A percentile compares a stretch with the other conserved stretches of the same genome.
Conservation (phyloP, 164 flowering plant genomes). For the Vitis rotundifolia region DNA sequence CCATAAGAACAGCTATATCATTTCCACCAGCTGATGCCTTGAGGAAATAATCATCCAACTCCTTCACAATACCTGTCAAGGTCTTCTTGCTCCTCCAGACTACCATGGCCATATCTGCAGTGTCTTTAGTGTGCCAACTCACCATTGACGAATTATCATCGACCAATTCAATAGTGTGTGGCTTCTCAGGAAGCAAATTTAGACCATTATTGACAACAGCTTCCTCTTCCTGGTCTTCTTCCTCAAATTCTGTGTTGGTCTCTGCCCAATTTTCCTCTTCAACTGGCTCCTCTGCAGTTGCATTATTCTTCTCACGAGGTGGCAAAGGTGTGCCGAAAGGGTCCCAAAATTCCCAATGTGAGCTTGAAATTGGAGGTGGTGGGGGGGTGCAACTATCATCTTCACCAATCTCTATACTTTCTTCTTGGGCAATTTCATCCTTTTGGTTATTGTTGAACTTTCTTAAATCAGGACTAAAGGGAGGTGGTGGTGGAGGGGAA, state of each 20-base stretch:
- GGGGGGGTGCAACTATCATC: slow-evolving; percentile 42
- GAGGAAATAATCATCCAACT: slow-evolving; percentile 81
- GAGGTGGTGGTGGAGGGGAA: slow-evolving; percentile 71
- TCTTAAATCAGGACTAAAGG: slow-evolving; percentile 55
- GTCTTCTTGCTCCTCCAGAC: slow-evolving; percentile 52
- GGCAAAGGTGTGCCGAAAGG: slow-evolving; percentile 40
- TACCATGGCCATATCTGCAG: slow-evolving; percentile 49
- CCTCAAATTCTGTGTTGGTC: slow-evolving; percentile 65
- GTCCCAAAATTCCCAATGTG: slow-evolving; percentile 63
- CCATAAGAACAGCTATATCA: slow-evolving; percentile 68
- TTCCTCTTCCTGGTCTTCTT: slow-evolving; percentile 38
- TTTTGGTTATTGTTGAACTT: slow-evolving; percentile 11
- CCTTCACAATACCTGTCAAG: slow-evolving; percentile 58
- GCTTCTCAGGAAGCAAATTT: slow-evolving; percentile 26
- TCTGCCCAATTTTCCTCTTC: slow-evolving; percentile 85
- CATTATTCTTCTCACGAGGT: slow-evolving; percentile 24
- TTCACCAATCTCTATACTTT: slow-evolving; percentile 43
- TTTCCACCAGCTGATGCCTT: slow-evolving; percentile 66
- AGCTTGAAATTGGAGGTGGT: slow-evolving; percentile 45
- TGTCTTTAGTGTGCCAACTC: slow-evolving; percentile 53
- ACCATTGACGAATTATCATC: slow-evolving; percentile 59
- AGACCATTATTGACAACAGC: slow-evolving; percentile 10
- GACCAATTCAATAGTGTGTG: slow-evolving; percentile 29
- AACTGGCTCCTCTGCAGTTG: slow-evolving; percentile 22
- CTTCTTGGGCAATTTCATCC: slow-evolving; percentile 35